Evolutionary conservation across 2,329 filamentous ascomycete species (phyloP).

Genomic region (Colletotrichum lentis): DNA sequence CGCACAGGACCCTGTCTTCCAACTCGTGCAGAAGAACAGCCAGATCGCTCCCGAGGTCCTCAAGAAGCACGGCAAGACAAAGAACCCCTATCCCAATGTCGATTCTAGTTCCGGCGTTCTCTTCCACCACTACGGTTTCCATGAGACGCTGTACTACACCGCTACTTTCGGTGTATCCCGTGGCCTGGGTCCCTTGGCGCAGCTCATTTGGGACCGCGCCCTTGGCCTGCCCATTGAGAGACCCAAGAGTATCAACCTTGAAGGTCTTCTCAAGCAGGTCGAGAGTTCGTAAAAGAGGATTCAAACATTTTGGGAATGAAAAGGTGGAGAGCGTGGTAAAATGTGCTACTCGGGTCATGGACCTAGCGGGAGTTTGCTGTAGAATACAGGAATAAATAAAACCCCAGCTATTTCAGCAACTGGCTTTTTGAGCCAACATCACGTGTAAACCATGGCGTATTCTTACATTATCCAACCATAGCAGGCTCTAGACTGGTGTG

Average conservation of each 20-base stretch:
- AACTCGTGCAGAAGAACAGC: slow-evolving; percentile 91
- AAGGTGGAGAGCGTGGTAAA: background rate
- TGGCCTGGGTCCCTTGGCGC: slow-evolving; percentile 85
- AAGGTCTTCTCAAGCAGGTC: slow-evolving; percentile 78
- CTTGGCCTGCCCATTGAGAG: slow-evolving; percentile 95
- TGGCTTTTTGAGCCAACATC: background rate
- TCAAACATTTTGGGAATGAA: background rate
- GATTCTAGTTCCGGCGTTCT: slow-evolving; percentile 92
- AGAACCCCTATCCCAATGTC: slow-evolving; percentile 97
- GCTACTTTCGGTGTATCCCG: slow-evolving; percentile 74
- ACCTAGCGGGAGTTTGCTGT: slow-evolving; percentile 30
- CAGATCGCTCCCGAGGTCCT: slow-evolving; percentile 90
- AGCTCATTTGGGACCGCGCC: slow-evolving; percentile 95
- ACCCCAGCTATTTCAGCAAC: background rate
- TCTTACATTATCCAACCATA: too few species aligned
- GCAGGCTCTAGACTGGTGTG: too few species aligned
- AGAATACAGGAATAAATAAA: background rate
- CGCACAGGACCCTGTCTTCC: slow-evolving; percentile 86
- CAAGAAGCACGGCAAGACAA: slow-evolving; percentile 96
- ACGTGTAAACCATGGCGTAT: too few species aligned
- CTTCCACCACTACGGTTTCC: slow-evolving; percentile 98
- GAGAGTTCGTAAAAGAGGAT: slow-evolving; percentile 51
- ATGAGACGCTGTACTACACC: slow-evolving; percentile 94
- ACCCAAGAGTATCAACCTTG: slow-evolving; percentile 95
- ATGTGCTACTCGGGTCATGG: slow-evolving; percentile 1